Percentiles rank a stretch among this genome's conserved stretches.
These are phyloP conservation scores for Schizothecium vesticola DNA, from an alignment of 495 filamentous ascomycete species.

Conservation along the genomic window DNA sequence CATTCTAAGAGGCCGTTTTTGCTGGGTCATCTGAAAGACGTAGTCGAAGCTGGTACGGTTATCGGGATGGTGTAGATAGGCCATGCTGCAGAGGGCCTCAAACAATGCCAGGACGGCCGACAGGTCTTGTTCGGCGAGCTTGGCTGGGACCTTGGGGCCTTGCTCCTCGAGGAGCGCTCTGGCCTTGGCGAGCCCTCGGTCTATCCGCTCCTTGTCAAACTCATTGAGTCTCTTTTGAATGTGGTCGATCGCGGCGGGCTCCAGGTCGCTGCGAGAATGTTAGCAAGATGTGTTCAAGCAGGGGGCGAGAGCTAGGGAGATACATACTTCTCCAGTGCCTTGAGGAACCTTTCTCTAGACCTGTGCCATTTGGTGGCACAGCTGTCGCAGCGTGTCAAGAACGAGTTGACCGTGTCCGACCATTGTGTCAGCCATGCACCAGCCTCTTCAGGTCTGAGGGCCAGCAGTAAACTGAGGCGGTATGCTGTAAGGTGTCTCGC, in stretches of 20 bases:
- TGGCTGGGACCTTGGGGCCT: slow-evolving; percentile 26
- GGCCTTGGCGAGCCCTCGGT: slow-evolving; percentile 32
- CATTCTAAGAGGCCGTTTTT: slow-evolving; percentile 63
- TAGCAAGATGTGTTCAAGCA: slow-evolving; percentile 28
- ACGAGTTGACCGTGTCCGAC: slow-evolving; percentile 37
- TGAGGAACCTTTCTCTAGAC: slow-evolving; percentile 30
- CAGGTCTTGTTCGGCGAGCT: slow-evolving; percentile 28
- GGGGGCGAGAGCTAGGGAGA: not conserved
- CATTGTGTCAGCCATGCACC: slow-evolving; percentile 56
- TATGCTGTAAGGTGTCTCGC: slow-evolving; percentile 53
- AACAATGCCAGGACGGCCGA: slow-evolving; percentile 44
- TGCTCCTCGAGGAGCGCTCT: slow-evolving; percentile 35
- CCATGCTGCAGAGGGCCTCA: slow-evolving; percentile 49
- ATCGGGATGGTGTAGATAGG: slow-evolving; percentile 37
- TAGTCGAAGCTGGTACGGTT: slow-evolving; percentile 57
- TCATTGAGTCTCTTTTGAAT: slow-evolving; percentile 42
- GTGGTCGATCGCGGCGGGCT: slow-evolving; percentile 25
- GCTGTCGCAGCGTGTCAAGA: slow-evolving; percentile 64
- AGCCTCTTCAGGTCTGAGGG: slow-evolving; percentile 57
- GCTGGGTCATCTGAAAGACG: slow-evolving; percentile 72
- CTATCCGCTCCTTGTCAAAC: slow-evolving; percentile 36
- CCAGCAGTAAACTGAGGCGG: slow-evolving; percentile 61
- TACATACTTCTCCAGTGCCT: slow-evolving; percentile 37
- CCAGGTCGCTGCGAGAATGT: slow-evolving; percentile 24
- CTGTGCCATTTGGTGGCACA: slow-evolving; percentile 81